These are phyloP conservation scores for Entonaema liquescens DNA, from an alignment of 495 filamentous ascomycete species.

Conservation along the genomic window DNA sequence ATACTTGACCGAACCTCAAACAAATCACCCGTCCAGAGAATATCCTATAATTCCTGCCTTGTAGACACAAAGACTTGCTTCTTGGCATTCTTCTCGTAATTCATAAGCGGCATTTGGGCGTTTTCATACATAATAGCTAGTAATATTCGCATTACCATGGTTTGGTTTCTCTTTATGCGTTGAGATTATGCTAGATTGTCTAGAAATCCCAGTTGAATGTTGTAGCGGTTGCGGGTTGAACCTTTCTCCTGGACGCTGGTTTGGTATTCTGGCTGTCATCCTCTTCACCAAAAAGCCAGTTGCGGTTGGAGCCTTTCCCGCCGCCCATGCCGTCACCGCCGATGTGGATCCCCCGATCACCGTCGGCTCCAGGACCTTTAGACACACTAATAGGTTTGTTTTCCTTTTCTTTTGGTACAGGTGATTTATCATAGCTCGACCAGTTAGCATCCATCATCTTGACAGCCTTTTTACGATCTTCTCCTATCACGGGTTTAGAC, in stretches of 20 bases:
- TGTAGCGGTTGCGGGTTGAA: slow-evolving; percentile 44
- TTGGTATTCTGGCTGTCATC: slow-evolving; percentile 48
- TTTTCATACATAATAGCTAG: slow-evolving; percentile 32
- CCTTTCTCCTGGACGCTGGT: slow-evolving; percentile 50
- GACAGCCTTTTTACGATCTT: slow-evolving; percentile 65
- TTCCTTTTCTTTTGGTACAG: slow-evolving; percentile 62
- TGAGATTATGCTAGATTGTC: slow-evolving; percentile 44
- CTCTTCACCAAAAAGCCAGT: slow-evolving; percentile 70
- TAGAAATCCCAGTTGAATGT: slow-evolving; percentile 67
- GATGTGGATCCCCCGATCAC: slow-evolving; percentile 62
- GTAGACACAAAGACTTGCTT: slow-evolving; percentile 34
- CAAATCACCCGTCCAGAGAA: slow-evolving; percentile 10
- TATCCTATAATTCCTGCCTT: slow-evolving; percentile 10
- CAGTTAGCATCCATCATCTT: slow-evolving; percentile 76
- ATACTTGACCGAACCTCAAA: slow-evolving; percentile 10
- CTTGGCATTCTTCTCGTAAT: slow-evolving; percentile 42
- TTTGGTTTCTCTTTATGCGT: slow-evolving; percentile 32
- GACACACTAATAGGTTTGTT: slow-evolving; percentile 47
- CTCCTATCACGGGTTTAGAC: slow-evolving; percentile 48
- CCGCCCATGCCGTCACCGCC: slow-evolving; percentile 81
- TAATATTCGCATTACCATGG: slow-evolving; percentile 9
- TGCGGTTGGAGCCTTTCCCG: slow-evolving; percentile 64
- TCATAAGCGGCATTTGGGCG: slow-evolving; percentile 46
- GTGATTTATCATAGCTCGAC: slow-evolving; percentile 69
- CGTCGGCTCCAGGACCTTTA: slow-evolving; percentile 42